phyloP scores from a whole-genome alignment of 83 land plant genomes.

The Isoetes engelmannii region DNA sequence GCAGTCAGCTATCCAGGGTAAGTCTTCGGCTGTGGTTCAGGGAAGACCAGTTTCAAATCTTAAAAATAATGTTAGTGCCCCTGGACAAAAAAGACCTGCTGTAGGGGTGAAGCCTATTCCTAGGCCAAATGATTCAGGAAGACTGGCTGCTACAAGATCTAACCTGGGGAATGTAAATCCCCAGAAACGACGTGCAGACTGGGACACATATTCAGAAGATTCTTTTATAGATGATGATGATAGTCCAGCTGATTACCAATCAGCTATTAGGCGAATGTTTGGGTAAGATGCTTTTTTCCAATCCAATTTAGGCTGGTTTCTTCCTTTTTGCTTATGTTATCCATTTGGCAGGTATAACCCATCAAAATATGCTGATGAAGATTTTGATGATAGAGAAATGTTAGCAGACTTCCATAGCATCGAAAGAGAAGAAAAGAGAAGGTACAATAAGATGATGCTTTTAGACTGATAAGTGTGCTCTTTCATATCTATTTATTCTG shows the following conservation, averaged over 20 bases:
- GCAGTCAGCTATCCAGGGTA: too few species aligned
- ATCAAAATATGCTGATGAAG: constrained; percentile 38
- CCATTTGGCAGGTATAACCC: constrained; percentile 31
- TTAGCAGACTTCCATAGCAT: constrained; percentile 35
- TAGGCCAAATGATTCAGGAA: too few species aligned
- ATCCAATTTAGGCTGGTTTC: not conserved
- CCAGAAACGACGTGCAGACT: too few species aligned
- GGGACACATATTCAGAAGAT: constrained; percentile 3
- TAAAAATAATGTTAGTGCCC: too few species aligned
- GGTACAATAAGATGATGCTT: constrained; percentile 6
- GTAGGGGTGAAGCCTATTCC: too few species aligned
- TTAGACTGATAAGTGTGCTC: not conserved
- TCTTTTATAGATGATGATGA: constrained; percentile 22
- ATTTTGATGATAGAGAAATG: constrained; percentile 44
- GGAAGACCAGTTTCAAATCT: too few species aligned
- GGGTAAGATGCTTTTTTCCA: constrained; percentile 18
- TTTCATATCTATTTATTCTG: not conserved
- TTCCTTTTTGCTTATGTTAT: not conserved
- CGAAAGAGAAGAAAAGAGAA: constrained; percentile 35
- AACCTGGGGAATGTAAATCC: too few species aligned
- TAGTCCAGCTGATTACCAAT: constrained; percentile 11
- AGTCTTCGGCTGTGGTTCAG: too few species aligned
- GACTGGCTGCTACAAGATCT: too few species aligned
- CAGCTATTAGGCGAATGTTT: constrained; percentile 25
- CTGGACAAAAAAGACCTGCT: too few species aligned